Evolutionary conservation across 805 yeast genomes (phyloP), one percentile per base, ranked within the genome.

Genomic region (Nakazawaea sp.): DNA sequence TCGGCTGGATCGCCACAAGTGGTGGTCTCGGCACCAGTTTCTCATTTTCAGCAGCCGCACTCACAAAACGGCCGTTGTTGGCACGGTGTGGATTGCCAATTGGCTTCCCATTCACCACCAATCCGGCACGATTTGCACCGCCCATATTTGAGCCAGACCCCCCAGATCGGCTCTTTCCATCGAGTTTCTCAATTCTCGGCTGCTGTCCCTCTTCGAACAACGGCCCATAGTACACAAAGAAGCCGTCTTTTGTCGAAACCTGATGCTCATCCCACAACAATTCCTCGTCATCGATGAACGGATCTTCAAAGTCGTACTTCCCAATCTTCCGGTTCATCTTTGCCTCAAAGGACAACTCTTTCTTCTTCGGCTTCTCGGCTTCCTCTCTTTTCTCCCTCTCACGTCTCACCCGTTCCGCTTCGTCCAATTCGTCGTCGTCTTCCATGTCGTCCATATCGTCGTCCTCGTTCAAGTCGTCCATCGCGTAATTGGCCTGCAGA

Each of bases 251-350:
- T 1, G 96, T 88, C 1, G 90, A 78, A 2, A 90, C 89, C 7
- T 95, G 78, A 50, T 84, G 94, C 56, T 89, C 96, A 59, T 92
- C 98, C 83, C 92, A 83, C 40, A 77, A 72, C 48, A 88, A 64
- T 59, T 92, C 99, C 12, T 86, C 74, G 59, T 92, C 98, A 61
- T 92, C 99, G 41, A 92, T 92, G 52, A 92, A 92, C 2, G 97
- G 98, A 58, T 92, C 99, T 43, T 84, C 79, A 33, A 75, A 67
- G 55, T 92, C 98, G 58, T 92, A 92, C 52, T 85, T 87, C 2
- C 96, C 96, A 25, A 88, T 86, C 45, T 83, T 75, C 36, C 88
- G 72, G 50, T 81, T 81, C 42, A 39, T 39, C 20, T 25, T 33
- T 13, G 38, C 38, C 23, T 39, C 42, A 23, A 39, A 39, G 19